A percentile compares a stretch with the other conserved stretches of the same genome.
These are phyloP conservation scores for Phytophthora pseudosyringae DNA, from an alignment of 352 stramenopile genomes.

Conservation along the genomic window DNA sequence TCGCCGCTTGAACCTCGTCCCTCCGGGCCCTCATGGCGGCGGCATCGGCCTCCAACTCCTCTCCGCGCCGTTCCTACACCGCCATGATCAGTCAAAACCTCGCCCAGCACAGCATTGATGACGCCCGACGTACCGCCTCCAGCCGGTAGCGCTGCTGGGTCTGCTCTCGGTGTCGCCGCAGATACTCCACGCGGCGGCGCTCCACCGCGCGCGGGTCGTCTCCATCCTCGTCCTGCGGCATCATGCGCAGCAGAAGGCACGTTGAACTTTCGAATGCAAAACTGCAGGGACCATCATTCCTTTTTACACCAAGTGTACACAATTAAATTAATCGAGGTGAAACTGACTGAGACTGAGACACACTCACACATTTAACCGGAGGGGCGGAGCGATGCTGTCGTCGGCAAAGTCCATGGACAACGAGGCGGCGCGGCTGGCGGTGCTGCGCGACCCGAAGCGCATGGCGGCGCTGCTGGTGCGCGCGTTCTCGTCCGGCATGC, in stretches of 20 bases:
- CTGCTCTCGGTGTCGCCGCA: constrained; percentile 50
- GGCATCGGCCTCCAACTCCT: constrained; percentile 38
- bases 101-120: not conserved
- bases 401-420: constrained; percentile 47
- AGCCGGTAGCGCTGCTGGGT: constrained; percentile 63
- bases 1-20: constrained; percentile 28
- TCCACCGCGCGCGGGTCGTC: constrained; percentile 47
- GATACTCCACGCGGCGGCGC: constrained; percentile 42
- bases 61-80: constrained; percentile 42
- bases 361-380: not conserved
- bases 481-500: constrained; percentile 42
- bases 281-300: constrained; percentile 20
- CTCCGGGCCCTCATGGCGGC: constrained; percentile 37
- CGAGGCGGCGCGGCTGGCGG: constrained; percentile 28
- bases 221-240: constrained; percentile 34
- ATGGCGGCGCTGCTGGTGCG: constrained; percentile 56
- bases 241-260: constrained; percentile 11
- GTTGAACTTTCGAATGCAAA: constrained; percentile 14
- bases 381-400: constrained; percentile 35
- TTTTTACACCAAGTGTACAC: constrained; percentile 8
- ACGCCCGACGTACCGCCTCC: constrained; percentile 48
- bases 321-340: constrained; percentile 31
- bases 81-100: not conserved
- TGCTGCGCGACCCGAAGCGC: constrained; percentile 51
- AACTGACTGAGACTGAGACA: constrained; percentile 16